Base-by-base conservation (phyloP, 371 early-diverging fungal species). In the Nematocida homosporus region DNA sequence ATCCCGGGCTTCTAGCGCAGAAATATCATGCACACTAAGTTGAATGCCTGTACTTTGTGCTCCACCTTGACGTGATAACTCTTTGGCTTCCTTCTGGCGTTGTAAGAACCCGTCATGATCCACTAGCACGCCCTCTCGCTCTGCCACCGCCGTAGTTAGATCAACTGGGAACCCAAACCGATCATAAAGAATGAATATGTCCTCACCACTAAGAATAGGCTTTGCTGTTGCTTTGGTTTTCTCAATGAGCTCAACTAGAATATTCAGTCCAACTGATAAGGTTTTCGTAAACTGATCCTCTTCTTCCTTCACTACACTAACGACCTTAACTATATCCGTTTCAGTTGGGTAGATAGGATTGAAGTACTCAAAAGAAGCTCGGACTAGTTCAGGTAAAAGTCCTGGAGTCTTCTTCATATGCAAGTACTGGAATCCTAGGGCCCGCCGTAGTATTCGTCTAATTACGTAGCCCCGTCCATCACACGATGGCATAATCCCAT, bases 161-260 rank as follows among this genome's bases (percentile, higher is more conserved):
- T 99, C 99, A 3, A 93, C 90, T 18, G 99, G 99, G 89, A 97
- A 97, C 56, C 99, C 99, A 83, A 91, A 99, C 18, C 97, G 96
- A 83, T 97, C 99, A 80, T 99, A 95, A 79, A 99, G 86, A 29
- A 92, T 87, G 93, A 95, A 99, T 25, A 91, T 94, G 84, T 93
- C 92, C 41, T 88, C 88, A 54, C 95, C 96, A 38, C 87, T 86
- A 52, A 95, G 83, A 86, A 51, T 87, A 83, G 69, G 87, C 83
- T 68, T 91, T 86, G 83, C 2, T 23, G 20, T 37, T 1, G 25
- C 35, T 38, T 59, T 61, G n/a, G 50, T 34, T 20, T 90, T 88
- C 44, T 87, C 84, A 57, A 91, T 84, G 78, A 89, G 89, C 44
- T 86, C 87, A 65, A 91, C 91, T 80, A 99, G 94, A 60, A 93